These are phyloP conservation scores for Acanthamoeba triangularis DNA, from an alignment of 208 protist genomes.

Conservation along the genomic window DNA sequence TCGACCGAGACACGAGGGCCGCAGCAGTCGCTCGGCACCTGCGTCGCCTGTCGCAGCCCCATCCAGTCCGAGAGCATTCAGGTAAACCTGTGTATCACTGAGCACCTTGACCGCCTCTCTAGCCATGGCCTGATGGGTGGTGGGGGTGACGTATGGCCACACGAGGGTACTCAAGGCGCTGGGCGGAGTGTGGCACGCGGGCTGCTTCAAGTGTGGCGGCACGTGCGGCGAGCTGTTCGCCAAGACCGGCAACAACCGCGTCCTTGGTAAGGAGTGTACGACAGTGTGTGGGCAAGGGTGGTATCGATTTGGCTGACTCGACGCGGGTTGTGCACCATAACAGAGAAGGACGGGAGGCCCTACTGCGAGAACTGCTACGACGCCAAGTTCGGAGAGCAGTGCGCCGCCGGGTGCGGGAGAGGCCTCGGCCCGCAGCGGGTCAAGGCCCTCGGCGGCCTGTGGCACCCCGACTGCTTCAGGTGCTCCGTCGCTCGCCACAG, in stretches of 20 bases:
- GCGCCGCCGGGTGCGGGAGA: conserved; percentile 2
- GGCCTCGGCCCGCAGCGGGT: conserved; percentile 22
- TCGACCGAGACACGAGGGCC: not conserved
- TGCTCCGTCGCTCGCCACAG: not conserved
- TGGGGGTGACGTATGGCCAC: no score
- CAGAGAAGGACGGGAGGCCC: not conserved
- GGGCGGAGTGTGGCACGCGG: not conserved
- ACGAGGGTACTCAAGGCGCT: not conserved
- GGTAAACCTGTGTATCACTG: no score
- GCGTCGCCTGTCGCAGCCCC: not conserved
- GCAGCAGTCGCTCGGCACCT: not conserved
- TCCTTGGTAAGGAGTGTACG: not conserved
- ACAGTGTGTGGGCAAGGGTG: no score
- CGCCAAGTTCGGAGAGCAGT: conserved; percentile 44
- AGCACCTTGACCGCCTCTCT: no score
- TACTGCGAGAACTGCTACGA: conserved; percentile 51
- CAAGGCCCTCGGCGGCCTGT: conserved; percentile 44
- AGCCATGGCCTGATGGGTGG: no score
- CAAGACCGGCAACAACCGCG: conserved; percentile 22
- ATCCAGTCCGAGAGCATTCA: conserved; percentile 26
- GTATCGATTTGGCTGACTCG: not conserved
- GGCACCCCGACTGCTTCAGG: conserved; percentile 42
- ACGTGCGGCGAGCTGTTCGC: conserved; percentile 34
- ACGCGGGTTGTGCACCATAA: not conserved
- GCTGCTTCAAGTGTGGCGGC: conserved; percentile 23